Evolutionary conservation across 2,329 filamentous ascomycete genomes (phyloP), one percentile per base, ranked within the genome.

Genomic region (Penicillium rolfsii): DNA sequence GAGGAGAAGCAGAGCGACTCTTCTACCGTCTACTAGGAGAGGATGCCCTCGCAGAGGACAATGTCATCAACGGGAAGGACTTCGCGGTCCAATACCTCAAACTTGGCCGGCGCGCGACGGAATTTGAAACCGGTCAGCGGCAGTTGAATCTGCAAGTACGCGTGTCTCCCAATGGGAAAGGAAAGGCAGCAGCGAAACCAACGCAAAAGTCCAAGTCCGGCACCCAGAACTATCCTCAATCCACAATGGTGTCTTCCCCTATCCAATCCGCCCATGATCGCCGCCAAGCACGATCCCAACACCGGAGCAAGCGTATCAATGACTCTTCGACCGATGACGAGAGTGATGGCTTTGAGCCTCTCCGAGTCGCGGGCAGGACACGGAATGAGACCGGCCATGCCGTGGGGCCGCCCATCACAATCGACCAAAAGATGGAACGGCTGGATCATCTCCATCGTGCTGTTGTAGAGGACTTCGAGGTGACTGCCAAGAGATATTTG

Each of bases 1-100:
- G 89, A 69, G 86, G 88, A 38, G 91, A 96, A 70, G 84, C 93
- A 12, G 90, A 97, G 72, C 88, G 93, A 41, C 82, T 98, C n/a
- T 91, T 97, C 69, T 87, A 91, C 71, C 84, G 85, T 52, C 81
- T 99, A 9, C 79, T 91, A 7, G 85, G 85, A 5, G 90, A 96
- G 70, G 88, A 89, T 48, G 91, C 88, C 5, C 79, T 99, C 28
- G 76, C 74, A 14, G 92, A 97, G 76, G 80, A 88, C 36, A 91
- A 91, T 71, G 80, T 85, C 53, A 80, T 87, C 58, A 90, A 89
- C 72, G 80, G 78, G 46, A 80, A 80, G 50, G 85, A 86, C 4
- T 93, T 96, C 73, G 85, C 91, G 1, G 85, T 87, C 56, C 87
- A 90, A 66, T 97, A 97, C 72, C 66, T 80, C 52, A 71, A 74